Conservation (phyloP, 2,329 filamentous ascomycete species). For the Thelonectria blattea region DNA sequence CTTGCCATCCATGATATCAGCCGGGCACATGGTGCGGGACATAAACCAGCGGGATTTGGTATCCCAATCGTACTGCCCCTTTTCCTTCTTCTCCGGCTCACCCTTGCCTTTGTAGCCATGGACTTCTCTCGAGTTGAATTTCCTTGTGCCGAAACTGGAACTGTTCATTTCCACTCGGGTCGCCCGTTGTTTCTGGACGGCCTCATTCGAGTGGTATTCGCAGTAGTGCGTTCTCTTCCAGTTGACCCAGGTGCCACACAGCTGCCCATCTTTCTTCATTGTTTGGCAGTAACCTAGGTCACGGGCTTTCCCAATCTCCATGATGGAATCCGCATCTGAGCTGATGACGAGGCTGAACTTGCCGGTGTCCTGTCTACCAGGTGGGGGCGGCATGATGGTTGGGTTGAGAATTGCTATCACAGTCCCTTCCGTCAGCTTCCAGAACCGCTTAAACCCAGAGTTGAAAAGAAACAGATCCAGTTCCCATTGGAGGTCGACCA, state of each 20-base stretch:
- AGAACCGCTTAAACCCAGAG: slow-evolving; percentile 88
- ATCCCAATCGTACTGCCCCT: slow-evolving; percentile 62
- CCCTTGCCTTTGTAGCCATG: slow-evolving; percentile 24
- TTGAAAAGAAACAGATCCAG: slow-evolving; percentile 92
- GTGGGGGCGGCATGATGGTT: slow-evolving; percentile 84
- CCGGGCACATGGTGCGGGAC: slow-evolving; percentile 57
- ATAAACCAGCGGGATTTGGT: slow-evolving; percentile 65
- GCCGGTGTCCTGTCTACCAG: slow-evolving; percentile 76
- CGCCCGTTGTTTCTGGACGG: slow-evolving; percentile 70
- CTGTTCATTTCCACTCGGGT: slow-evolving; percentile 81
- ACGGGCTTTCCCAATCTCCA: slow-evolving; percentile 84
- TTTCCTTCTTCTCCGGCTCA: slow-evolving; percentile 23
- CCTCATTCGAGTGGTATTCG: slow-evolving; percentile 88
- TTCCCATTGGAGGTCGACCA: slow-evolving; percentile 90
- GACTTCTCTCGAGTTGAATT: slow-evolving; percentile 40
- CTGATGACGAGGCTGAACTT: slow-evolving; percentile 86
- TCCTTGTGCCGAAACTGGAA: slow-evolving; percentile 56
- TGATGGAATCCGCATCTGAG: slow-evolving; percentile 84
- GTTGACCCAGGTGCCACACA: slow-evolving; percentile 87
- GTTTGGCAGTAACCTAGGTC: slow-evolving; percentile 90
- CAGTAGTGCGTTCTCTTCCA: slow-evolving; percentile 87
- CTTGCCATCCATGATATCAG: slow-evolving; percentile 69
- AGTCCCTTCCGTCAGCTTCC: slow-evolving; percentile 92
- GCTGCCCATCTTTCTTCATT: slow-evolving; percentile 81
- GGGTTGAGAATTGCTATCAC: slow-evolving; percentile 93